Percentiles rank a stretch among this genome's conserved stretches.
Evolutionary conservation across 169 alveolate species (phyloP).

Genomic region (Amoebophrya sp.): DNA sequence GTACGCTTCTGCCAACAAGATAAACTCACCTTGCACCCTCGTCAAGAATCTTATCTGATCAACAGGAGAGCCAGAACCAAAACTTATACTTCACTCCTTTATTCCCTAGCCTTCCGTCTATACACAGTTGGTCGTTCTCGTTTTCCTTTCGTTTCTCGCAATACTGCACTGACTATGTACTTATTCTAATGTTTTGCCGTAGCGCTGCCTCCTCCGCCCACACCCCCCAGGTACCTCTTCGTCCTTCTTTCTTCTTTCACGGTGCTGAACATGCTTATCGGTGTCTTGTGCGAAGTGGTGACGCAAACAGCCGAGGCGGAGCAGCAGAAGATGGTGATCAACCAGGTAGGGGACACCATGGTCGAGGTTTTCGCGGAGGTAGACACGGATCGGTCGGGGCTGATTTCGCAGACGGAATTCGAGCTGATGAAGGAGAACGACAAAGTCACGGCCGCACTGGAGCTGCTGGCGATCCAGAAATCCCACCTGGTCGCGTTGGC

Average conservation of each 20-base stretch:
- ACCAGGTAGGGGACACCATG: neutral
- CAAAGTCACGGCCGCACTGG: neutral
- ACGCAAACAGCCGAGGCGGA: neutral
- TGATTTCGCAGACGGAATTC: neutral
- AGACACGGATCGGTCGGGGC: neutral
- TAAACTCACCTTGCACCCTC: too few relatives aligned
- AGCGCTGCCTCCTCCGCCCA: too few relatives aligned
- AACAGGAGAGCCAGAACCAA: too few relatives aligned
- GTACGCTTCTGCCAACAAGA: too few relatives aligned
- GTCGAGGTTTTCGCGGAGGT: neutral
- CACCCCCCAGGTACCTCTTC: neutral
- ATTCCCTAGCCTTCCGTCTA: too few relatives aligned
- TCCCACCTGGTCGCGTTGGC: neutral
- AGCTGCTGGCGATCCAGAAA: conserved; percentile 2
- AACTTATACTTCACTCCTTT: too few relatives aligned
- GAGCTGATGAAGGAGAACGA: neutral
- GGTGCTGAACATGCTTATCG: neutral
- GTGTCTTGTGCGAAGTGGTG: neutral
- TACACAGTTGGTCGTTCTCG: too few relatives aligned
- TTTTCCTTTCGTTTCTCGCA: too few relatives aligned
- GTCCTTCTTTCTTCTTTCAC: neutral
- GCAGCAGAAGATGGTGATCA: neutral
- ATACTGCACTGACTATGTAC: too few relatives aligned
- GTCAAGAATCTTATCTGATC: too few relatives aligned
- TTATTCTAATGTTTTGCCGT: too few relatives aligned